These are phyloP conservation scores for Leccinum fibrillosum DNA, from an alignment of 768 basidiomycete genomes.

Conservation along the genomic window DNA sequence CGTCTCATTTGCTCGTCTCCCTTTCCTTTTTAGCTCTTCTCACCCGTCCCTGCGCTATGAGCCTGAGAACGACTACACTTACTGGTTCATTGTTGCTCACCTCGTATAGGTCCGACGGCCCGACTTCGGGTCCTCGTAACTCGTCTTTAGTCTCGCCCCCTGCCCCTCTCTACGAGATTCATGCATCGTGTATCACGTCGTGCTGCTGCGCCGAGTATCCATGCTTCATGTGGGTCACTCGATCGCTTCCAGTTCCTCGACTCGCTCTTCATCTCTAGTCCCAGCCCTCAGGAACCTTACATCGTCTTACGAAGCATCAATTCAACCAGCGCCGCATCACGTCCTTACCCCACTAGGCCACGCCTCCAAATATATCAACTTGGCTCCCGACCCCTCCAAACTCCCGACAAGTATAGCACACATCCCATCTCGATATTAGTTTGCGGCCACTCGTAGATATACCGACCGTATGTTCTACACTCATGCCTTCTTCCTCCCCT, in stretches of 20 bases:
- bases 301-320: slow-evolving; percentile 15
- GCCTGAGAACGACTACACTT: slow-evolving; percentile 9
- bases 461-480: background rate
- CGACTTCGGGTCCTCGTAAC: background rate
- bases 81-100: background rate
- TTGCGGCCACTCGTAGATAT: slow-evolving; percentile 3
- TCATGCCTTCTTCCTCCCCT: slow-evolving; percentile 18
- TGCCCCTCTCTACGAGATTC: background rate
- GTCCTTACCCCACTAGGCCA: slow-evolving; percentile 1
- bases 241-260: background rate
- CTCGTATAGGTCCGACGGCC: background rate
- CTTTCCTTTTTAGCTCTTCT: slow-evolving; percentile 12
- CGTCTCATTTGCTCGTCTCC: background rate
- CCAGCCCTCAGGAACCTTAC: slow-evolving; percentile 11
- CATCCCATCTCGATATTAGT: slow-evolving; percentile 7
- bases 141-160: background rate
- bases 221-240: background rate
- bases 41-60: slow-evolving; percentile 3
- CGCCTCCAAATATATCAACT: slow-evolving; percentile 5
- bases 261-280: background rate
- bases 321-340: slow-evolving; percentile 13
- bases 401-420: slow-evolving; percentile 1
- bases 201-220: background rate
- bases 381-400: background rate
- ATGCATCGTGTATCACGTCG: slow-evolving; percentile 3